Percentiles rank a stretch among this genome's conserved stretches.
These are phyloP conservation scores for Kwoniella heveanensis DNA, from an alignment of 768 basidiomycete species.

Conservation along the genomic window DNA sequence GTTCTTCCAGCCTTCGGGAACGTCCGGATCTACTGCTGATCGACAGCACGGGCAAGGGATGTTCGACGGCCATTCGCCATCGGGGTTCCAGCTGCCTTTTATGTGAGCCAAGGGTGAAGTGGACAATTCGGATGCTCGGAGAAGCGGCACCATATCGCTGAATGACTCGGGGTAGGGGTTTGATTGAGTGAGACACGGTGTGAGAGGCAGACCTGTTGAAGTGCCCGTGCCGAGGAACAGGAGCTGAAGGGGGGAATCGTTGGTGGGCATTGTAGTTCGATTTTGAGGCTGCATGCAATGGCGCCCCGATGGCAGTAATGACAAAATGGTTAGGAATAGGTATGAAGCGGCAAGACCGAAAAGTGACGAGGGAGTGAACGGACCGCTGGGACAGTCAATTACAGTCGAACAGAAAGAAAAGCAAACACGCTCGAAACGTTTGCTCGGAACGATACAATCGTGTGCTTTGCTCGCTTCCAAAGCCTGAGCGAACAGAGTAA, in stretches of 20 bases:
- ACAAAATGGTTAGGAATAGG: too few relatives aligned
- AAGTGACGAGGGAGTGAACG: too few relatives aligned
- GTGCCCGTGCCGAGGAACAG: slow-evolving; percentile 84
- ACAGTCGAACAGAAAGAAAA: too few relatives aligned
- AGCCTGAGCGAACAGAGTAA: too few relatives aligned
- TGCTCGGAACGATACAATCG: too few relatives aligned
- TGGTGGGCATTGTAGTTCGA: too few relatives aligned
- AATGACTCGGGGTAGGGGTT: slow-evolving; percentile 34
- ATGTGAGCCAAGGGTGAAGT: slow-evolving; percentile 56
- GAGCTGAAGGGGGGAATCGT: slow-evolving; percentile 61
- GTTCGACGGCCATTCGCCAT: slow-evolving; percentile 39
- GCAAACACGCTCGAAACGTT: too few relatives aligned
- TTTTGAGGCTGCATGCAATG: too few relatives aligned
- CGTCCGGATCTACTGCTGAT: slow-evolving; percentile 57
- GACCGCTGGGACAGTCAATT: too few relatives aligned
- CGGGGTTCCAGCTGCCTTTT: slow-evolving; percentile 35
- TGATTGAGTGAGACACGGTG: slow-evolving; percentile 70
- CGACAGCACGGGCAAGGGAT: slow-evolving; percentile 59
- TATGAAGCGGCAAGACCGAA: too few relatives aligned
- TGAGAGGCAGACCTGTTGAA: slow-evolving; percentile 69
- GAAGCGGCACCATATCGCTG: slow-evolving; percentile 51
- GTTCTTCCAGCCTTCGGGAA: slow-evolving; percentile 76
- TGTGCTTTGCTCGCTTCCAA: too few relatives aligned
- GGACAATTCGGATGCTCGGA: slow-evolving; percentile 62
- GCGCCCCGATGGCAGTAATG: too few relatives aligned